Conservation (phyloP, 768 basidiomycete species). For the Strobilomyces confusus region DNA sequence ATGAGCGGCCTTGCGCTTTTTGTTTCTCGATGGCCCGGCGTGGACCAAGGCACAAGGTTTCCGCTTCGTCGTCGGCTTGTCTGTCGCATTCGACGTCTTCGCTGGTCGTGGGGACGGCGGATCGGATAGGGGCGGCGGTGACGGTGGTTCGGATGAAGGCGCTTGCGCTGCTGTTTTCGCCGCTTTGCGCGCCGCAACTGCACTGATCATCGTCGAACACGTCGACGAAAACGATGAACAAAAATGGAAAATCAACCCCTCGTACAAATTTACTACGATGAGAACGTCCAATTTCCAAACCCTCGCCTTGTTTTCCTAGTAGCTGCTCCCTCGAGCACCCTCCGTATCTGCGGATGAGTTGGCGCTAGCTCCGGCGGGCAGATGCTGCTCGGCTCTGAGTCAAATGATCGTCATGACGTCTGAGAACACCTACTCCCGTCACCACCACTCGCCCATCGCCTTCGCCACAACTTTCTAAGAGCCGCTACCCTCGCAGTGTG, state of each 20-base stretch:
- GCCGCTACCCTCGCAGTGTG: too few relatives aligned
- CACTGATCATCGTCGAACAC: constrained; percentile 53
- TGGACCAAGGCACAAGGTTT: constrained; percentile 33
- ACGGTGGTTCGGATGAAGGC: constrained; percentile 11
- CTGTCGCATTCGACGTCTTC: background rate
- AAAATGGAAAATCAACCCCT: constrained; percentile 6
- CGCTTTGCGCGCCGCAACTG: constrained; percentile 68
- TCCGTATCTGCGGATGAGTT: too few relatives aligned
- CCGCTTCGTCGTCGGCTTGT: constrained; percentile 41
- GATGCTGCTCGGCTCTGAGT: too few relatives aligned
- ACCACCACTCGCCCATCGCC: too few relatives aligned
- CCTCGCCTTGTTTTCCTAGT: too few relatives aligned
- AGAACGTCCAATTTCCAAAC: too few relatives aligned
- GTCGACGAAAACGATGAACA: background rate
- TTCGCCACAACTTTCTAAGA: too few relatives aligned
- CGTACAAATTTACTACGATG: too few relatives aligned
- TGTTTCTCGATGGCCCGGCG: constrained; percentile 21
- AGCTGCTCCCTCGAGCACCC: too few relatives aligned
- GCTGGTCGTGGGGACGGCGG: constrained; percentile 8
- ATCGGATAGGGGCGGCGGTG: constrained; percentile 3
- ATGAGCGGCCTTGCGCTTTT: constrained; percentile 29
- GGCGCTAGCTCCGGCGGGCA: too few relatives aligned
- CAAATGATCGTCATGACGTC: too few relatives aligned
- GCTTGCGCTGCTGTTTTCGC: constrained; percentile 19
- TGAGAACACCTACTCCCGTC: too few relatives aligned